phyloP scores from a whole-genome alignment of 768 basidiomycete species.

The Amanita phalloides region DNA sequence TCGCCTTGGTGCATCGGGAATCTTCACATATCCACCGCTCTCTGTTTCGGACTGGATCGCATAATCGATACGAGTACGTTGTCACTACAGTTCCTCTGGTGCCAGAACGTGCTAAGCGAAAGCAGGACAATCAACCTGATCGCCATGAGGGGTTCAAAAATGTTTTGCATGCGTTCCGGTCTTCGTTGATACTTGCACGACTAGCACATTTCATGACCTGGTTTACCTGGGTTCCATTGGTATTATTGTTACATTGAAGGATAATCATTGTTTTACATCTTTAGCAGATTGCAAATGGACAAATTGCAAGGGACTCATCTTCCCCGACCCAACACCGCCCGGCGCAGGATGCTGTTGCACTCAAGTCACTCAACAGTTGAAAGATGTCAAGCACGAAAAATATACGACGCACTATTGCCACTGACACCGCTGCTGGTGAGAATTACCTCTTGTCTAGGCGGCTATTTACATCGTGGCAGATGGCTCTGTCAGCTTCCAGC shows the following conservation, averaged over 20 bases:
- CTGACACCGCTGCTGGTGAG: conserved; percentile 5
- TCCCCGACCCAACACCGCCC: conserved; percentile 2
- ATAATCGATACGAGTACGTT: conserved; percentile 4
- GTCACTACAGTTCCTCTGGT: not conserved
- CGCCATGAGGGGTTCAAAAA: conserved; percentile 2
- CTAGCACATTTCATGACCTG: conserved; percentile 4
- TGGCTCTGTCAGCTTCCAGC: conserved; percentile 7
- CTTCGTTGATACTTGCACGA: conserved; percentile 3
- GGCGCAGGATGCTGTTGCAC: conserved; percentile 6
- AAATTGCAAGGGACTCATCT: not conserved
- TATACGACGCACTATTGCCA: conserved; percentile 7
- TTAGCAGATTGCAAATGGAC: not conserved
- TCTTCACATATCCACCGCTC: conserved; percentile 1
- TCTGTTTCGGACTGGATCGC: not conserved
- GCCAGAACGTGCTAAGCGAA: not conserved
- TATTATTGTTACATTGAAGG: not conserved
- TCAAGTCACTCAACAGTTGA: conserved; percentile 5
- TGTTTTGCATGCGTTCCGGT: conserved; percentile 3
- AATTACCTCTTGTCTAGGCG: not conserved
- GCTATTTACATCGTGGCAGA: not conserved
- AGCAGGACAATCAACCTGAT: conserved; percentile 4
- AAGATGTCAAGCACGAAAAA: conserved; percentile 4
- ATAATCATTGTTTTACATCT: not conserved
- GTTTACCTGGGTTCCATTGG: not conserved
- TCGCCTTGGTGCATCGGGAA: not conserved